These are phyloP conservation scores for Eucalyptus fibrosa DNA, from an alignment of 345 rosid genomes.

Conservation along the genomic window DNA sequence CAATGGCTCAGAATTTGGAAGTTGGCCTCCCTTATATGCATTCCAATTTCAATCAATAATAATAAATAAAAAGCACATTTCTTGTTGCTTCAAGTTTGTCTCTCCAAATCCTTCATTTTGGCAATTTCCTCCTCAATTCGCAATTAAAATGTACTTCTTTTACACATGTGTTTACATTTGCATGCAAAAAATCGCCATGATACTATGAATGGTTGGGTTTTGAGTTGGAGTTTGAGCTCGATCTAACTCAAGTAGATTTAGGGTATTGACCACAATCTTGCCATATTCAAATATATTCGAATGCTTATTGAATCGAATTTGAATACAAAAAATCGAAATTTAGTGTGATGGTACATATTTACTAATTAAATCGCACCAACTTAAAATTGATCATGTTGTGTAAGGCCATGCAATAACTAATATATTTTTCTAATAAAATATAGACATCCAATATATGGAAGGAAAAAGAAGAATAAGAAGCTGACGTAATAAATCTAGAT, in stretches of 20 bases:
- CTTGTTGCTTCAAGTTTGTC: neutral
- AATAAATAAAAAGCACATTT: neutral
- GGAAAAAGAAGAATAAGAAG: neutral
- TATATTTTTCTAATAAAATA: neutral
- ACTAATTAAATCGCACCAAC: neutral
- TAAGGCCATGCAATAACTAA: neutral
- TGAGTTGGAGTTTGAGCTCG: neutral
- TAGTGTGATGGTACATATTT: neutral
- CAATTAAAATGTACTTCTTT: neutral
- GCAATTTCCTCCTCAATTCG: neutral
- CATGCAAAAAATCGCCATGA: neutral
- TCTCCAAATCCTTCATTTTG: neutral
- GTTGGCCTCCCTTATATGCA: neutral
- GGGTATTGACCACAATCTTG: fast-evolving
- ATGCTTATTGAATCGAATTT: neutral
- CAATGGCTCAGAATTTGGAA: neutral
- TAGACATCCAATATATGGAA: neutral
- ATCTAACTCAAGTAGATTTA: neutral
- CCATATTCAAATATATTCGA: neutral
- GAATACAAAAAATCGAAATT: fast-evolving
- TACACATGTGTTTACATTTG: neutral
- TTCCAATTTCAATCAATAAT: neutral
- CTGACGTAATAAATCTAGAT: neutral
- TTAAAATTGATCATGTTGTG: neutral
- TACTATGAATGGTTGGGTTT: neutral